Evolutionary conservation across 225 moss, liverwort and hornwort species (phyloP), one percentile per base, ranked within the genome.

Genomic region (Neckera pumila): DNA sequence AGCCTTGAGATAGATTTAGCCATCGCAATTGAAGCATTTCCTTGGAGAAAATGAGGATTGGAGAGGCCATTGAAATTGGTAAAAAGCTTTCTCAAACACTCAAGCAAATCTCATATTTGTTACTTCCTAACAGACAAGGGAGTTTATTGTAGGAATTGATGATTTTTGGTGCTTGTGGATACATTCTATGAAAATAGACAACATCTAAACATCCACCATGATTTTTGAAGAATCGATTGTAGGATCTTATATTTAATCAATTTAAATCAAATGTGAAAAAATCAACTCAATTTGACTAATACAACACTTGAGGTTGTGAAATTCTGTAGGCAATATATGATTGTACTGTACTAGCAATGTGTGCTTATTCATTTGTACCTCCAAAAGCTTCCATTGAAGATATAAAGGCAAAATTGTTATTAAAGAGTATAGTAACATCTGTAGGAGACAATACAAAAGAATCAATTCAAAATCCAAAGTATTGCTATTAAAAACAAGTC

Each of bases 221-320:
- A 26, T 42, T 71, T 40, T 70, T 40, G 14, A 40, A 0, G 12
- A 70, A 38, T 67, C 8, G 1, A 67, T 12, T 67, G 6, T n/a
- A n/a, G 2, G 12, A 67, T 67, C 12, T 69, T 6, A 22, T 19
- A 23, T 0, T 38, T 38, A 23, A 22, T 38, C 38, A 69, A 38
- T 38, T 70, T 40, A 40, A 70, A 38, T 1, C 23, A 40, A 70
- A 13, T 38, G 23, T n/a, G 14, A 26, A 42, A 26, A 25, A 71
- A 25, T 8, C 9, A 40, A 2, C 14, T 42, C 0, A 0, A 26
- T 19, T 4, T 40, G 4, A 40, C 23, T 26, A 1, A 42, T 15
- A 71, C 14, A 25, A 42, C 14, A 42, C 42, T 71, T 15, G 2
- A 26, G 9, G 25, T 70, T 40, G 22, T 40, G 1, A 40, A 40